A percentile compares a stretch with the other conserved stretches of the same genome.
Conservation (phyloP, 2,329 filamentous ascomycete species). For the Aschersonia sp. region DNA sequence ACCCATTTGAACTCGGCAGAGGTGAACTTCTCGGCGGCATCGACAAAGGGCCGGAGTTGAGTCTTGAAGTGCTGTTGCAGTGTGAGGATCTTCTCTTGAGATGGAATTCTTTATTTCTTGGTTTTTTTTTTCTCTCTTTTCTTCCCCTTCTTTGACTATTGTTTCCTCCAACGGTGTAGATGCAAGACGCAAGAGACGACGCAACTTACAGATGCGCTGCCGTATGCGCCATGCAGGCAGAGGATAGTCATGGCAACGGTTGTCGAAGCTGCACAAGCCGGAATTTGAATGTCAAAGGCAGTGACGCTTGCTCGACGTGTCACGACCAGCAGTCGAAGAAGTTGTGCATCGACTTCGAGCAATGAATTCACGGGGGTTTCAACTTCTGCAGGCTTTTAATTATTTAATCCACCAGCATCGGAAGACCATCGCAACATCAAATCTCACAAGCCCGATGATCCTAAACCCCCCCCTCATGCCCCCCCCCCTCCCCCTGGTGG, state of each 20-base stretch:
- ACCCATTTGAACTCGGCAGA: constrained; percentile 31
- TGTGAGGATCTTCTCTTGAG: neutral
- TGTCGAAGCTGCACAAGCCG: neutral
- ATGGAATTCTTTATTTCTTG: neutral
- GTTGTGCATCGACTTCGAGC: too few relatives aligned
- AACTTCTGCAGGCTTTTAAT: too few relatives aligned
- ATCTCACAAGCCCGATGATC: too few relatives aligned
- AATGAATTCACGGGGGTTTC: too few relatives aligned
- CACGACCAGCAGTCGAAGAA: too few relatives aligned
- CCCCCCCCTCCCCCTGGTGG: too few relatives aligned
- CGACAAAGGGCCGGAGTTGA: constrained; percentile 26
- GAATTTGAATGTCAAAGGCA: neutral
- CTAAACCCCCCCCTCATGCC: too few relatives aligned
- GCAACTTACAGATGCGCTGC: constrained; percentile 35
- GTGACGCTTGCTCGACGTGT: neutral
- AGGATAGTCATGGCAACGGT: constrained; percentile 33
- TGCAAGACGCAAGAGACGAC: neutral
- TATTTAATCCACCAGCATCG: too few relatives aligned
- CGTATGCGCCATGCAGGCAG: constrained; percentile 43
- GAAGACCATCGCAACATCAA: too few relatives aligned
- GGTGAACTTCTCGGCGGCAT: constrained; percentile 6
- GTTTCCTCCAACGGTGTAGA: too few relatives aligned
- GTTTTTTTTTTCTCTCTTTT: too few relatives aligned
- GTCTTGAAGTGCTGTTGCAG: constrained; percentile 36
- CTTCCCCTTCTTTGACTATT: too few relatives aligned